Percentiles rank a stretch among this genome's conserved stretches.
Evolutionary conservation across 441 rosid species (phyloP).

Genomic region (Pelargonium cotyledonis): DNA sequence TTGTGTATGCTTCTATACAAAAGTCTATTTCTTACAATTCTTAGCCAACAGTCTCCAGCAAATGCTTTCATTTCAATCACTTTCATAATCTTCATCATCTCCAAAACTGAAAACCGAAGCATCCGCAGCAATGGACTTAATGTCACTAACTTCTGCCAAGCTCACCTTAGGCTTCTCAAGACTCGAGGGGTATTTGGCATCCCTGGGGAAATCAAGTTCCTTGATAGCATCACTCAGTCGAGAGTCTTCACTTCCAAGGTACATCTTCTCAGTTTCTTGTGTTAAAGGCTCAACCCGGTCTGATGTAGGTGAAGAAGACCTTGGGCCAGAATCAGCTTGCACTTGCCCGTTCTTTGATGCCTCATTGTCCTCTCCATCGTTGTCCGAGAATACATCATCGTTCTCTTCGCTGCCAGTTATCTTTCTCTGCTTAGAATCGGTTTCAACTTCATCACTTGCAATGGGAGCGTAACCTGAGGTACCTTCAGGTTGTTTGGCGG

Average conservation of each 20-base stretch:
- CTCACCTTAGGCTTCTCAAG: slow-evolving; percentile 17
- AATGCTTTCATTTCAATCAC: slow-evolving; percentile 34
- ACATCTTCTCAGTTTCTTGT: slow-evolving; percentile 28
- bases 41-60: background rate
- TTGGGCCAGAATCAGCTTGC: slow-evolving; percentile 14
- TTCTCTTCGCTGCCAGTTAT: slow-evolving; percentile 34
- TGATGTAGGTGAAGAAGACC: slow-evolving; percentile 8
- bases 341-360: slow-evolving; percentile 28
- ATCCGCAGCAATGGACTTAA: slow-evolving; percentile 72
- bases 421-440: slow-evolving; percentile 26
- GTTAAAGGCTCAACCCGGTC: slow-evolving; percentile 25
- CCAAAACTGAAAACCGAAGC: slow-evolving; percentile 74
- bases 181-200: slow-evolving; percentile 22
- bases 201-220: slow-evolving; percentile 10
- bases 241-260: slow-evolving; percentile 19
- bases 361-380: slow-evolving; percentile 51
- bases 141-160: slow-evolving; percentile 39
- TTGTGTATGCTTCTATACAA: too few species aligned
- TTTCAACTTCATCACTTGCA: slow-evolving; percentile 16
- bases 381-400: slow-evolving; percentile 64
- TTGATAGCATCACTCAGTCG: slow-evolving; percentile 14
- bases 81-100: slow-evolving; percentile 64
- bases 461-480: slow-evolving; percentile 22
- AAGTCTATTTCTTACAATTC: background rate
- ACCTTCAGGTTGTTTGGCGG: slow-evolving; percentile 27